phyloP scores from a whole-genome alignment of 805 yeast species.

The Cyberlindnera japonica region DNA sequence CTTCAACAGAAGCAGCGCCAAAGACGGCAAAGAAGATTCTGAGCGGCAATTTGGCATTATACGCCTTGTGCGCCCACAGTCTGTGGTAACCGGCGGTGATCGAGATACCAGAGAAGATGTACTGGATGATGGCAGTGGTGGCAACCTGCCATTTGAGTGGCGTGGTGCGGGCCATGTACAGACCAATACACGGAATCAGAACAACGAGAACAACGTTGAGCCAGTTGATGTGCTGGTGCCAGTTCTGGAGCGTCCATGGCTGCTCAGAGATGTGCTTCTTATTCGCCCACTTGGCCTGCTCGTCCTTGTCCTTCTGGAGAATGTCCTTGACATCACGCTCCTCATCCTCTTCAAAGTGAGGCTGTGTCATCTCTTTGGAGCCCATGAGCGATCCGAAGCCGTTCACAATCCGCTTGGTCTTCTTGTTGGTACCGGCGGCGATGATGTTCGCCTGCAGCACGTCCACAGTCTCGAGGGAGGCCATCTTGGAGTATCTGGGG shows the following conservation, averaged over 20 bases:
- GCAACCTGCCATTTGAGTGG: constrained; percentile 40
- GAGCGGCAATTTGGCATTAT: constrained; percentile 57
- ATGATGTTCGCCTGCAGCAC: constrained; percentile 69
- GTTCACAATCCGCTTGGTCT: constrained; percentile 68
- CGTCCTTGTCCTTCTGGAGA: constrained; percentile 41
- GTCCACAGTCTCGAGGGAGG: constrained; percentile 41
- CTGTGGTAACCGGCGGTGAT: constrained; percentile 86
- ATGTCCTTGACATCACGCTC: constrained; percentile 44
- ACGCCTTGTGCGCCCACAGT: constrained; percentile 76
- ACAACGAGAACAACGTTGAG: constrained; percentile 64
- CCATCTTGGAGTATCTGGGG: constrained; percentile 1
- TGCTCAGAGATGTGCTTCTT: constrained; percentile 65
- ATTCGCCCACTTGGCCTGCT: constrained; percentile 36
- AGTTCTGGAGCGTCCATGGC: constrained; percentile 71
- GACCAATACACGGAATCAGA: constrained; percentile 55
- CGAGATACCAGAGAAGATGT: constrained; percentile 62
- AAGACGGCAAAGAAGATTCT: constrained; percentile 66
- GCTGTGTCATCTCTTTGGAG: constrained; percentile 64
- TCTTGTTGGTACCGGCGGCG: constrained; percentile 78
- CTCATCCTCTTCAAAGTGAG: constrained; percentile 54
- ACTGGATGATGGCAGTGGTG: constrained; percentile 42
- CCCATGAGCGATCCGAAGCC: constrained; percentile 83
- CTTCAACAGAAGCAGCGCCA: constrained; percentile 82
- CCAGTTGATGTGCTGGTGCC: constrained; percentile 79
- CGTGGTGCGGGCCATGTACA: constrained; percentile 39